These are phyloP conservation scores for Thelonectria rubi DNA, from an alignment of 2,329 filamentous ascomycete species.

Conservation along the genomic window DNA sequence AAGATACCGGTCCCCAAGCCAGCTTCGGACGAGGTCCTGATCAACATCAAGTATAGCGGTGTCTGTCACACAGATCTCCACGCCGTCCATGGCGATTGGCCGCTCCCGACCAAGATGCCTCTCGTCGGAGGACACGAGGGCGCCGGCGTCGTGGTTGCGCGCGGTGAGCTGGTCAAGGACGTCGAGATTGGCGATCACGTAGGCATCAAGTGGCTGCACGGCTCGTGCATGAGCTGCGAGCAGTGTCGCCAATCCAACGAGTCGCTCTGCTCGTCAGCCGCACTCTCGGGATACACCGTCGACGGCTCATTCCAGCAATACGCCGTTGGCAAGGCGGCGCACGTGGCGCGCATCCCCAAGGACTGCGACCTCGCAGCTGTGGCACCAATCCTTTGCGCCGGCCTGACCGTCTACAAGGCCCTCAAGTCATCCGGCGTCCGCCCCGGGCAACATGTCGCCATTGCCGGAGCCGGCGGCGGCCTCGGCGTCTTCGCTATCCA, in stretches of 20 bases:
- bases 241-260: slow-evolving; percentile 84
- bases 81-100: slow-evolving; percentile 88
- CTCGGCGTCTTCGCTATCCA: slow-evolving; percentile 80
- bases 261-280: slow-evolving; percentile 76
- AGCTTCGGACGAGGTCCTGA: slow-evolving; percentile 83
- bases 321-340: slow-evolving; percentile 80
- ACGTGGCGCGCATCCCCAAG: slow-evolving; percentile 81
- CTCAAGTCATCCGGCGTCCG: slow-evolving; percentile 78
- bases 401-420: slow-evolving; percentile 86
- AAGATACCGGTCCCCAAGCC: slow-evolving; percentile 81
- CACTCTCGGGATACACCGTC: slow-evolving; percentile 87
- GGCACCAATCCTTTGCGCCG: slow-evolving; percentile 82
- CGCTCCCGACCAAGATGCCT: slow-evolving; percentile 77
- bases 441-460: slow-evolving; percentile 79
- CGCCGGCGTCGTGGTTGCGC: slow-evolving; percentile 81
- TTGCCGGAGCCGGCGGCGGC: slow-evolving; percentile 84
- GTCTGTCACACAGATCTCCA: slow-evolving; percentile 84
- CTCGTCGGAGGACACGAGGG: slow-evolving; percentile 81
- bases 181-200: slow-evolving; percentile 82
- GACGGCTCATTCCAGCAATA: slow-evolving; percentile 93
- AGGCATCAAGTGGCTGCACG: slow-evolving; percentile 90
- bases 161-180: slow-evolving; percentile 77
- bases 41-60: slow-evolving; percentile 89
- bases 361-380: slow-evolving; percentile 76
- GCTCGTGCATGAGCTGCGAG: slow-evolving; percentile 79